phyloP scores from a whole-genome alignment of 2,329 filamentous ascomycete species.

The Pestalotiopsis sp. region DNA sequence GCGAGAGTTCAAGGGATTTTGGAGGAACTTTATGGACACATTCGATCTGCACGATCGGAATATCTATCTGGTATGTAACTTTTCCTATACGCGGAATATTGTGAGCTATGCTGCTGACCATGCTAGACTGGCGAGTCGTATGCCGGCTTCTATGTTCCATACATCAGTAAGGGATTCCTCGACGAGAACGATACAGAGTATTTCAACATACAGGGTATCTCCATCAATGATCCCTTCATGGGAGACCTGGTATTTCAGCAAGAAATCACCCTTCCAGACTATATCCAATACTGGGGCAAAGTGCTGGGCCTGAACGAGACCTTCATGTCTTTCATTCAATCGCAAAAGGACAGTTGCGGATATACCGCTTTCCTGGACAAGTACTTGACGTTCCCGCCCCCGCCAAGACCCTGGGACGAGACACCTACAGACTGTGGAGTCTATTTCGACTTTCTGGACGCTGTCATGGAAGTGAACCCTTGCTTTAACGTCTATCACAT shows the following conservation, averaged over 20 bases:
- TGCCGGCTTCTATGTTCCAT: not conserved
- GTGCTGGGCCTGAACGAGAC: not conserved
- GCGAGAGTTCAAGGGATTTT: conserved; percentile 2
- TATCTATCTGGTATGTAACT: not conserved
- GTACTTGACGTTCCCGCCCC: conserved; percentile 1
- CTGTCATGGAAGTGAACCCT: not conserved
- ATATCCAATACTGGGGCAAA: not conserved
- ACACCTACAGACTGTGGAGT: not conserved
- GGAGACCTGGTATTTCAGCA: not conserved
- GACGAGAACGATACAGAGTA: conserved; percentile 4
- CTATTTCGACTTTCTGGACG: not conserved
- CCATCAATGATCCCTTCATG: not conserved
- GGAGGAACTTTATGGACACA: conserved; percentile 6
- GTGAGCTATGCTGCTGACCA: not conserved
- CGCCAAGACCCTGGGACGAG: not conserved
- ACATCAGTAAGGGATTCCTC: not conserved
- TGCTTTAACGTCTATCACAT: conserved; percentile 4
- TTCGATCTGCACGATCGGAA: not conserved
- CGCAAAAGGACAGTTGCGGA: not conserved
- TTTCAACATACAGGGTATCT: not conserved
- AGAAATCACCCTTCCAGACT: not conserved
- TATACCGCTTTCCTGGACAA: conserved; percentile 2
- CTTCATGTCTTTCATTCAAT: not conserved
- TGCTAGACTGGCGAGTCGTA: not conserved
- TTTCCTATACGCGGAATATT: not conserved